Conservation (phyloP, 2,329 filamentous ascomycete species). For the Colletotrichum sansevieriae region DNA sequence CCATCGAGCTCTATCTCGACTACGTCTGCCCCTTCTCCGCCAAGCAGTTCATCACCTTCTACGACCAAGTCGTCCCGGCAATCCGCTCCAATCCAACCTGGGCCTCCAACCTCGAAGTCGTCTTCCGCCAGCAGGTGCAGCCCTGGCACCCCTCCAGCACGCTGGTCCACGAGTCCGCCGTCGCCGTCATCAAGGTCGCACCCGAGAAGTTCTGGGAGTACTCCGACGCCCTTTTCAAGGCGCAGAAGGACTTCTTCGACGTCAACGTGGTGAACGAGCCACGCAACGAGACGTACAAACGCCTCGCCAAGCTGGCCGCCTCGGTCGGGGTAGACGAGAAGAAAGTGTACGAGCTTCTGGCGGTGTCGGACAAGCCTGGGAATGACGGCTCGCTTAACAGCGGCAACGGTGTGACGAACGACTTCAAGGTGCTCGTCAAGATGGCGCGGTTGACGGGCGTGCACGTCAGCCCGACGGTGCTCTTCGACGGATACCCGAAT, state of each 20-base stretch:
- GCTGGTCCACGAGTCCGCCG: slow-evolving; percentile 83
- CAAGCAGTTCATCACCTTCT: slow-evolving; percentile 82
- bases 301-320: slow-evolving; percentile 81
- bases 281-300: slow-evolving; percentile 84
- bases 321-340: slow-evolving; percentile 77
- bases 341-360: slow-evolving; percentile 77
- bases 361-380: slow-evolving; percentile 75
- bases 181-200: slow-evolving; percentile 80
- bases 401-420: slow-evolving; percentile 86
- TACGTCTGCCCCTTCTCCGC: slow-evolving; percentile 86
- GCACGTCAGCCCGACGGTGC: slow-evolving; percentile 91
- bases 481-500: slow-evolving; percentile 88
- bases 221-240: slow-evolving; percentile 72
- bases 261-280: slow-evolving; percentile 85
- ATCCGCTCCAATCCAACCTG: slow-evolving; percentile 72
- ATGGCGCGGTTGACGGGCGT: slow-evolving; percentile 82
- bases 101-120: slow-evolving; percentile 72
- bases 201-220: slow-evolving; percentile 86
- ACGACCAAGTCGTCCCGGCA: slow-evolving; percentile 72
- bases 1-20: slow-evolving; percentile 80
- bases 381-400: slow-evolving; percentile 78
- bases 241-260: slow-evolving; percentile 87
- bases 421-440: slow-evolving; percentile 88
- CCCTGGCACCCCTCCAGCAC: slow-evolving; percentile 94
- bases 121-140: slow-evolving; percentile 93